Evolutionary conservation across 345 rosid species (phyloP).

Genomic region (Psidium friedrichsthalianum): DNA sequence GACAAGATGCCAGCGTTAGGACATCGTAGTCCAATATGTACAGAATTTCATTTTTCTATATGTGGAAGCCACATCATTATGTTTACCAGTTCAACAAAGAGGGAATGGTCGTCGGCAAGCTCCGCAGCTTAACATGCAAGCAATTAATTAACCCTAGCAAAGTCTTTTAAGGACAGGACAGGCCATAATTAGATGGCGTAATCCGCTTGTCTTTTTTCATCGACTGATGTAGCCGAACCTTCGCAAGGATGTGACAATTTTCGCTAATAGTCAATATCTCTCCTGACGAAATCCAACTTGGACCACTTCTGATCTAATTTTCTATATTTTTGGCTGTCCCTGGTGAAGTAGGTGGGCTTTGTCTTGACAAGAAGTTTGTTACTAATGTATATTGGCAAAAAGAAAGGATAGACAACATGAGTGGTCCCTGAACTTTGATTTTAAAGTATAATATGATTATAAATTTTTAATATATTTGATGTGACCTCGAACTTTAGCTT

Average conservation of each 20-base stretch:
- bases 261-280: background rate
- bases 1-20: background rate
- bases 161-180: background rate
- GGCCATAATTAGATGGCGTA: background rate
- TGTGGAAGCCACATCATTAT: background rate
- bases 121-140: background rate
- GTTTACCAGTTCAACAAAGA: background rate
- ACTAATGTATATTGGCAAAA: background rate
- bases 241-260: background rate
- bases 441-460: too few relatives aligned
- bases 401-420: too few relatives aligned
- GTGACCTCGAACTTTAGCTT: too few relatives aligned
- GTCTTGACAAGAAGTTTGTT: background rate
- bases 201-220: background rate
- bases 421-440: too few relatives aligned
- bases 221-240: background rate
- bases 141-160: background rate
- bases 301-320: background rate
- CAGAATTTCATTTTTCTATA: background rate
- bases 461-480: too few relatives aligned
- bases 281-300: background rate
- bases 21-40: background rate
- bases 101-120: background rate
- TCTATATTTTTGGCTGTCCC: background rate
- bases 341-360: background rate